Conservation (phyloP, 768 basidiomycete species). For the Naganishia randhawae region DNA sequence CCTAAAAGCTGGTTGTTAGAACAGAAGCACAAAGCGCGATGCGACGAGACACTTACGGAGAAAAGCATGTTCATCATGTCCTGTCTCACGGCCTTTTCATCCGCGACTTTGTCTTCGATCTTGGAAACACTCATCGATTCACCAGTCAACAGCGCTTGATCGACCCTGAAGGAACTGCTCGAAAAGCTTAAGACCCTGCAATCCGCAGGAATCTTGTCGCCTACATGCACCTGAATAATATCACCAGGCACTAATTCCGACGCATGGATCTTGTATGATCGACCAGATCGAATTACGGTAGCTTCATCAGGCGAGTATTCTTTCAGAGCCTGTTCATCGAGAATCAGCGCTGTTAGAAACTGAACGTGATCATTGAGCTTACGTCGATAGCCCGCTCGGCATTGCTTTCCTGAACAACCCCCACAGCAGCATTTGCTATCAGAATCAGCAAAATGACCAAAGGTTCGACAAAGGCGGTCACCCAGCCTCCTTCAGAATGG, state of each 20-base stretch:
- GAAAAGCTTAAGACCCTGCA: constrained; percentile 82
- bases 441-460: constrained; percentile 91
- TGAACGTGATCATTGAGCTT: constrained; percentile 50
- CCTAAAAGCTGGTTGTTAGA: constrained; percentile 54
- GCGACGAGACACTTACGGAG: constrained; percentile 58
- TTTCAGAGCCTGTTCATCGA: constrained; percentile 69
- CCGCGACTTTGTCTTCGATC: constrained; percentile 63
- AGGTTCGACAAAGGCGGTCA: constrained; percentile 90
- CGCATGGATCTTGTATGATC: constrained; percentile 70
- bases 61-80: constrained; percentile 98
- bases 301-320: constrained; percentile 98
- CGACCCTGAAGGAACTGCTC: constrained; percentile 87
- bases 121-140: constrained; percentile 89
- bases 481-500: constrained; percentile 60
- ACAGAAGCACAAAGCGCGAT: neutral
- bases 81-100: constrained; percentile 83
- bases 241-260: constrained; percentile 91
- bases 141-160: constrained; percentile 95
- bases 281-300: constrained; percentile 74
- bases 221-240: constrained; percentile 82
- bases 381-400: constrained; percentile 97
- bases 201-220: constrained; percentile 93
- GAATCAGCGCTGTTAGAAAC: constrained; percentile 4
- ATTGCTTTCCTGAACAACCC: constrained; percentile 92
- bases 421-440: constrained; percentile 93